Evolutionary conservation across 1,139 yeast genomes (phyloP).

Genomic region (Yamadazyma membranifaciens): DNA sequence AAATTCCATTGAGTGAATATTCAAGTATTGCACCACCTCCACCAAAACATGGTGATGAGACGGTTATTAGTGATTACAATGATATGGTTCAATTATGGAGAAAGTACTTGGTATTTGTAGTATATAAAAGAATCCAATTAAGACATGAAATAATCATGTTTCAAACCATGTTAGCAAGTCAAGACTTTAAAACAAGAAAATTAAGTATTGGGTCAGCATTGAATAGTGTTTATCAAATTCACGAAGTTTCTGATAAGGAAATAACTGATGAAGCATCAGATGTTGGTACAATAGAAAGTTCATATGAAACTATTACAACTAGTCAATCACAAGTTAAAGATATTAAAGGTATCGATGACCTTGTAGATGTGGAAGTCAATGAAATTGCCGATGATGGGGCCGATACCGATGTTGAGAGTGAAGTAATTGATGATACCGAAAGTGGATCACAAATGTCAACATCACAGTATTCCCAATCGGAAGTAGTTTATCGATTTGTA

Average conservation of each 20-base stretch:
- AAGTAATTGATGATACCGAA: slow-evolving; percentile 1
- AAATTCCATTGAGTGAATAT: slow-evolving; percentile 20
- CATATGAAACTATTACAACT: neutral
- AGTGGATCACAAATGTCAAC: neutral
- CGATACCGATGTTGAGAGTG: slow-evolving; percentile 1
- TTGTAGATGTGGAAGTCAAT: neutral
- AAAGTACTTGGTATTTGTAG: slow-evolving; percentile 34
- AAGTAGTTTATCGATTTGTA: slow-evolving; percentile 6
- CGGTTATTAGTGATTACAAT: slow-evolving; percentile 11
- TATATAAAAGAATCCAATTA: slow-evolving; percentile 37
- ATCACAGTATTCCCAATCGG: slow-evolving; percentile 8
- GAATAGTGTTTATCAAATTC: slow-evolving; percentile 11
- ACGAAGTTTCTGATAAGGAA: slow-evolving; percentile 7
- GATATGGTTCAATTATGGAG: slow-evolving; percentile 35
- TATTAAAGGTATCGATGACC: slow-evolving; percentile 1
- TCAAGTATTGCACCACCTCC: slow-evolving; percentile 26
- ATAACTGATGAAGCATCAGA: slow-evolving; percentile 7
- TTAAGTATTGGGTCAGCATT: slow-evolving; percentile 10
- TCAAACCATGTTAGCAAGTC: slow-evolving; percentile 26
- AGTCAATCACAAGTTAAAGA: neutral
- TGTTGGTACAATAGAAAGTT: slow-evolving; percentile 6
- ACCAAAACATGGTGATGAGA: slow-evolving; percentile 21
- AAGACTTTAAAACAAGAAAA: slow-evolving; percentile 13
- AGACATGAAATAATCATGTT: slow-evolving; percentile 42
- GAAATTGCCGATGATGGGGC: neutral